Conservation (phyloP, 2,329 filamentous ascomycete species). For the Pezicula radicicola region DNA sequence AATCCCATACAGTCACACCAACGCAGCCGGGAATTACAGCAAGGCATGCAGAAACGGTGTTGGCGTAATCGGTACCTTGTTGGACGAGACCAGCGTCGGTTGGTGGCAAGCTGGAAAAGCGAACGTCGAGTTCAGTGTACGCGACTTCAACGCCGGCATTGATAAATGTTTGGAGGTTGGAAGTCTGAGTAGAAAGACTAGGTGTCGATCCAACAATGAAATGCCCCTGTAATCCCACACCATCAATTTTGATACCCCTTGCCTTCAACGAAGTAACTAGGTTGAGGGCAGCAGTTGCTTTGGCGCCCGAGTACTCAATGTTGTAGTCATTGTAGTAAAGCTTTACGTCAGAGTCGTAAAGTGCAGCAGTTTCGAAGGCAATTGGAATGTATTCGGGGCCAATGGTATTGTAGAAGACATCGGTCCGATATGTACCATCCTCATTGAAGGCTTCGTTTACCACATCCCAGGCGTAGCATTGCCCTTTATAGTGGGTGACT, state of each 20-base stretch:
- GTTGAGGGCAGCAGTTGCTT: slow-evolving; percentile 39
- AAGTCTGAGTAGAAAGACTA: slow-evolving; percentile 37
- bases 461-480: slow-evolving; percentile 64
- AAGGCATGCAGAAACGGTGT: slow-evolving; percentile 21
- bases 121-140: slow-evolving; percentile 61
- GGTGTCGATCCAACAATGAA: slow-evolving; percentile 55
- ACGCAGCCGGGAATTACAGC: slow-evolving; percentile 17
- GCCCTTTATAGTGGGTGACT: slow-evolving; percentile 55
- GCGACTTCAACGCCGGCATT: slow-evolving; percentile 54
- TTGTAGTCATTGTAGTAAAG: slow-evolving; percentile 55
- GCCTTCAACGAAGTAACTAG: slow-evolving; percentile 43
- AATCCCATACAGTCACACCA: slow-evolving; percentile 28
- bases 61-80: slow-evolving; percentile 47
- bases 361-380: slow-evolving; percentile 23
- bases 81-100: slow-evolving; percentile 35
- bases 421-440: slow-evolving; percentile 49
- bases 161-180: slow-evolving; percentile 48
- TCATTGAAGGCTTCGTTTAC: slow-evolving; percentile 64
- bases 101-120: slow-evolving; percentile 43
- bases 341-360: slow-evolving; percentile 21
- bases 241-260: slow-evolving; percentile 55
- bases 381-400: slow-evolving; percentile 48
- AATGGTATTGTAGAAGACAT: slow-evolving; percentile 51
- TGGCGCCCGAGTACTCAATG: slow-evolving; percentile 51
- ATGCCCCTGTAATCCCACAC: slow-evolving; percentile 61